A percentile compares a stretch with the other conserved stretches of the same genome.
phyloP scores from a whole-genome alignment of 2,329 filamentous ascomycete genomes.

The Pezicula carpinea region DNA sequence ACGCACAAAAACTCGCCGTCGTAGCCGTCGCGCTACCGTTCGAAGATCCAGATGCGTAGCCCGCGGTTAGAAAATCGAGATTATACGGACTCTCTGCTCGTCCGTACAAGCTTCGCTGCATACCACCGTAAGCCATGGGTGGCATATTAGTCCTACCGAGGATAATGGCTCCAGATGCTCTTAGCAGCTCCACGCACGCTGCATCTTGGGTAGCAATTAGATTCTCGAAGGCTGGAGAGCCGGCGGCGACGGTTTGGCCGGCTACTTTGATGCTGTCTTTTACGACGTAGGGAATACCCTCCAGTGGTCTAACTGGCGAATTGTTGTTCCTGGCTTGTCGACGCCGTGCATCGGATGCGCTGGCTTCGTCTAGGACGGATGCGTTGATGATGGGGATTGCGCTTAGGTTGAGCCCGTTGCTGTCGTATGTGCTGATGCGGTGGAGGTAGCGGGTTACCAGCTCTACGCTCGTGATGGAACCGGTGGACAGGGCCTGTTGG shows the following conservation, averaged over 20 bases:
- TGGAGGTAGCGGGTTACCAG: constrained; percentile 40
- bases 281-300: constrained; percentile 53
- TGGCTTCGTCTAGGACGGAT: neutral
- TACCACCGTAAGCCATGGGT: constrained; percentile 54
- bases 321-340: too few relatives aligned
- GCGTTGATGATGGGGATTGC: neutral
- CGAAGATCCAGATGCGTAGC: constrained; percentile 52
- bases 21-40: constrained; percentile 50
- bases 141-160: constrained; percentile 56
- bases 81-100: constrained; percentile 55
- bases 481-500: constrained; percentile 1
- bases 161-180: constrained; percentile 44
- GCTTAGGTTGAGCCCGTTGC: neutral
- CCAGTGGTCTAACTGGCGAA: too few relatives aligned
- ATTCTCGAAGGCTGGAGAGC: constrained; percentile 48
- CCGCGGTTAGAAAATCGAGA: constrained; percentile 44
- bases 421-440: constrained; percentile 38
- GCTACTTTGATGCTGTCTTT: constrained; percentile 54
- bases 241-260: constrained; percentile 47
- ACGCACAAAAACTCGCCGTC: constrained; percentile 44
- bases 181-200: constrained; percentile 41
- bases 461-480: constrained; percentile 33
- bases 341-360: neutral
- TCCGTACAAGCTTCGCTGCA: constrained; percentile 52
- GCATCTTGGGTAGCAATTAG: constrained; percentile 48